These are phyloP conservation scores for Teunomyces stri DNA, from an alignment of 805 yeast genomes.

Conservation along the genomic window DNA sequence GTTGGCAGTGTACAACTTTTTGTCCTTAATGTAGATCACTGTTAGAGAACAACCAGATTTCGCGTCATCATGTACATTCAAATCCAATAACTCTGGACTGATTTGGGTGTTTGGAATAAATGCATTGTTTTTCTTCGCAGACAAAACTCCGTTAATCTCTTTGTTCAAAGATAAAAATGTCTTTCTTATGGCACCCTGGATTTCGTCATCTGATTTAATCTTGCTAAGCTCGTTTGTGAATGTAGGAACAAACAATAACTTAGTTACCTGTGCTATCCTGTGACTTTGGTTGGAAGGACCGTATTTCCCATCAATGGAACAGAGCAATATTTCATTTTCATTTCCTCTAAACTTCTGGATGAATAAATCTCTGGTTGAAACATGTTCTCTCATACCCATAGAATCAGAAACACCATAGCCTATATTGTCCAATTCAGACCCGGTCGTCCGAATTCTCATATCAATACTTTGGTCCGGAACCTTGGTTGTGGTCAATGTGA, in stretches of 20 bases:
- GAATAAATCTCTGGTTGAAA: slow-evolving; percentile 80
- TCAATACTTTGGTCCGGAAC: slow-evolving; percentile 86
- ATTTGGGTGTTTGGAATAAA: slow-evolving; percentile 34
- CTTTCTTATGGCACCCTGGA: slow-evolving; percentile 75
- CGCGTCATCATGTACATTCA: slow-evolving; percentile 60
- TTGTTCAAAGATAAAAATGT: slow-evolving; percentile 78
- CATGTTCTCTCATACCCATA: slow-evolving; percentile 61
- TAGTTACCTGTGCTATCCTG: slow-evolving; percentile 67
- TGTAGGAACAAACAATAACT: slow-evolving; percentile 63
- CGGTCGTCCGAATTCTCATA: slow-evolving; percentile 86
- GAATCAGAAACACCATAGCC: slow-evolving; percentile 92
- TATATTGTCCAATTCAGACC: slow-evolving; percentile 70
- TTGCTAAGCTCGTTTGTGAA: slow-evolving; percentile 66
- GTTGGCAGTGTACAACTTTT: slow-evolving; percentile 73
- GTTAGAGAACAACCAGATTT: slow-evolving; percentile 84
- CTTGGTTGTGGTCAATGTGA: slow-evolving; percentile 83
- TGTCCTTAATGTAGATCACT: slow-evolving; percentile 72
- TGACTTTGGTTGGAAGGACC: slow-evolving; percentile 56
- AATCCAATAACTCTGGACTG: slow-evolving; percentile 42
- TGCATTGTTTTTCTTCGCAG: slow-evolving; percentile 42
- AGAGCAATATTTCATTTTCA: slow-evolving; percentile 75
- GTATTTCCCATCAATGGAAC: slow-evolving; percentile 81
- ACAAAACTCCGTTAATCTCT: slow-evolving; percentile 66
- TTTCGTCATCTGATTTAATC: slow-evolving; percentile 40
- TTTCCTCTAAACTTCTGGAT: slow-evolving; percentile 84